Evolutionary conservation across 257 asterid species (phyloP), one percentile per base, ranked within the genome.

Genomic region (Pogostemon cablin): DNA sequence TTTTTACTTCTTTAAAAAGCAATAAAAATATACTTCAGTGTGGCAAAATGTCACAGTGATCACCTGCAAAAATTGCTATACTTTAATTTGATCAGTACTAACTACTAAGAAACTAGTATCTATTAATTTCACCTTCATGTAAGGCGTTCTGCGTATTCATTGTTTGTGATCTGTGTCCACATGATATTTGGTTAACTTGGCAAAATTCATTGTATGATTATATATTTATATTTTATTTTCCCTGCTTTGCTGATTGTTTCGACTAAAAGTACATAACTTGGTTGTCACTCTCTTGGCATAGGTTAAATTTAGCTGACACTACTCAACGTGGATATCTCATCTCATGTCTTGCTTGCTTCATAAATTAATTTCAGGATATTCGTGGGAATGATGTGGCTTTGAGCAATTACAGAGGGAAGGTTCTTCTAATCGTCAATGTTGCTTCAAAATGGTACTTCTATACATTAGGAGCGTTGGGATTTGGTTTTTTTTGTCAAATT

Each of bases 361-460:
- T 50, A 32, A 74, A 69, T 71, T 25, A 55, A 75, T 34, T 71
- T 61, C 95, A 91, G 96, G 97, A 89, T 82, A 81, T 81, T 74
- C 79, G 62, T 32, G 95, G 97, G 64, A 84, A 86, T 73, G 95
- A 86, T 68, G 93, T 89, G 65, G 81, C 89, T 60, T 81, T 91
- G 69, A 82, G 87, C 85, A 84, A 77, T 74, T 92, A 92, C 82
- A 71, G 41, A 32, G 96, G 96, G 61, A 88, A 87, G 79, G 97
- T 87, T 75, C 80, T 89, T 70, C 86, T 91, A 68, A 74, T 91
- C 40, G 96, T 91, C 64, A 89, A 91, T 78, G 96, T 89, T 67
- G 98, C 98, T 75, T 91, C 97, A 3, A 84, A 87, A 78, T 89
- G 97, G 97, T 89, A 84, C 65, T 41, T 61, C 67, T 53, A 42